Base-by-base conservation (phyloP, 192 early-diverging fungal species). In the Funneliformis geosporum region DNA sequence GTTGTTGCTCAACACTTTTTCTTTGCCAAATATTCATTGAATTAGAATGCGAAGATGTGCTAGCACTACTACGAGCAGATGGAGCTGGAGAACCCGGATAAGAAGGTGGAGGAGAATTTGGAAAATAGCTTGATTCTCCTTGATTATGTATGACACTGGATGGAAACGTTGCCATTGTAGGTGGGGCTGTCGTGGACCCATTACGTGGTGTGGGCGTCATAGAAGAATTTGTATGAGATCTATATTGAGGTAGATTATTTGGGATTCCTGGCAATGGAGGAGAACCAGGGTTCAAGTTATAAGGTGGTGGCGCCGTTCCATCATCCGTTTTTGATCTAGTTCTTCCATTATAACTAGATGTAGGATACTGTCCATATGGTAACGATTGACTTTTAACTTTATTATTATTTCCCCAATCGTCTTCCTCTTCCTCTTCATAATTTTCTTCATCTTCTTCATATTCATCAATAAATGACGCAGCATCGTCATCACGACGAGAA, bases 21-120 rank as follows among this genome's bases (percentile, higher is more conserved):
- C 87, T 80, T 74, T 84, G 81, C 82, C 84, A 85, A 43, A 50
- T 43, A 38, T 7, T 40, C 11, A 42, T 21, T 16, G 50, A 47
- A 43, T 79, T 60, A 60, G 77, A 79, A 60, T 42, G 25, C 2
- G 55, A 79, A 80, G 16, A 6, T n/a, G 61, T 42, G n/a, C 60
- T 76, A 69, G 76, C 80, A 28, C 78, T 85, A 69, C 82, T 83
- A 42, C 42, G 84, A 77, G 21, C 86, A 65, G 38, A 86, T 76
- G 42, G 87, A 76, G 42, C 80, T 84, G 73, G 85, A 78, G 89
- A 90, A 14, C 84, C 84, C 64, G 88, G 89, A 46, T 88, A 85
- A 14, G 89, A 90, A 38, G 86, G 86, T 18, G 89, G 89, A 33
- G 89, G 87, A 4, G 87, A 87, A 33, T 83, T 82, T 16, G 86